Evolutionary conservation across 208 protist genomes (phyloP).

Genomic region (Crithidia brevicula): DNA sequence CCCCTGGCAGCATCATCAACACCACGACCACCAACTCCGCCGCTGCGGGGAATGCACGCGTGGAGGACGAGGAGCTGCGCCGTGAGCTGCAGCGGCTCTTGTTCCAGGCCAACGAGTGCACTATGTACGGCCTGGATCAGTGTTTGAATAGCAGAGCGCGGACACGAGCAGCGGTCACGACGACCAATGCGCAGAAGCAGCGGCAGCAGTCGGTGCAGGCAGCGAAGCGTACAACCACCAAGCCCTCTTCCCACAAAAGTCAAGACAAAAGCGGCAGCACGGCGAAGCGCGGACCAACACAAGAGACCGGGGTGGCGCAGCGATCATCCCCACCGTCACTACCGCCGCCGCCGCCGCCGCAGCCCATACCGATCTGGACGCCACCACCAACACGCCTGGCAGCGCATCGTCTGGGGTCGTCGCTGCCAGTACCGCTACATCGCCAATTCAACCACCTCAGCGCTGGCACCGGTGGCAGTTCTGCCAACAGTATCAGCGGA

Average conservation of each 20-base stretch:
- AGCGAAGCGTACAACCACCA: neutral
- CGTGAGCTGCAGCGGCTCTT: slow-evolving; percentile 17
- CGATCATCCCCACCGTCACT: too few relatives aligned
- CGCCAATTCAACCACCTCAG: neutral
- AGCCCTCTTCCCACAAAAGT: too few relatives aligned
- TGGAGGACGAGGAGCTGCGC: slow-evolving; percentile 13
- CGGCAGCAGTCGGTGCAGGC: neutral
- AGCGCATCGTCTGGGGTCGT: neutral
- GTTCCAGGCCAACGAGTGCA: slow-evolving; percentile 17
- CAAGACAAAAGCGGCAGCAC: too few relatives aligned
- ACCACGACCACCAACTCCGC: neutral
- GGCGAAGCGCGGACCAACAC: too few relatives aligned
- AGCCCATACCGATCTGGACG: too few relatives aligned
- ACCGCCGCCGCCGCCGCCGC: too few relatives aligned
- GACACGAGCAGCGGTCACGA: neutral
- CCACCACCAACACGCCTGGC: too few relatives aligned
- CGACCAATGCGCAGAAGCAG: neutral
- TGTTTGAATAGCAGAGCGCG: slow-evolving; percentile 6
- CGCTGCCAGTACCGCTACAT: slow-evolving; percentile 4
- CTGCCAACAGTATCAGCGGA: neutral
- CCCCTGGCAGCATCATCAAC: too few relatives aligned
- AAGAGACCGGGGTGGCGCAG: too few relatives aligned
- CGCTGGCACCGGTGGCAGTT: too few relatives aligned
- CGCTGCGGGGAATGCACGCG: neutral
- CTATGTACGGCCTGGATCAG: slow-evolving; percentile 14